Base-by-base conservation (phyloP, 345 rosid genomes). In the Psidium friedrichsthalianum region DNA sequence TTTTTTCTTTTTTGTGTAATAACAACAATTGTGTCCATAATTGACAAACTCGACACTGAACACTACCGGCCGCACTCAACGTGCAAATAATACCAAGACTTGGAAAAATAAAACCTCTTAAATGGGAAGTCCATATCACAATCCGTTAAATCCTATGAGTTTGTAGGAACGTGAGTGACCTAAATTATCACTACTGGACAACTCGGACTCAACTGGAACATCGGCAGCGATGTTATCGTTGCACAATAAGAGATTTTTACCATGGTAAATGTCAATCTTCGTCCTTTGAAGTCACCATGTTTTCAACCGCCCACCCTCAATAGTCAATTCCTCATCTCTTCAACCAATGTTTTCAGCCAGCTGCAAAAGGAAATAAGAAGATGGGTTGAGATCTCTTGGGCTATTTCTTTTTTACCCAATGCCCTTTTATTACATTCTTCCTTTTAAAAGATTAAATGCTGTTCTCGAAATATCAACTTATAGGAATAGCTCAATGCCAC, bases 61-160 rank as follows among this genome's bases (percentile, higher is more conserved):
- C 9, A 12, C 5, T 59, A 0, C 2, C 1, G 56, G 56, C 56
- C 22, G 3, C 24, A 2, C 8, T 29, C 74, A 16, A 1, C 6
- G 0, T 29, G 14, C 32, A 15, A 4, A 9, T 27, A 61, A 14
- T 59, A 59, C 21, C 74, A 27, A 59, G 21, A 27, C n/a, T n/a
- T n/a, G n/a, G n/a, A n/a, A n/a, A n/a, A n/a, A n/a, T n/a, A n/a
- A n/a, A n/a, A n/a, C n/a, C n/a, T n/a, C n/a, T n/a, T n/a, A n/a
- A n/a, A n/a, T n/a, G n/a, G n/a, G n/a, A n/a, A n/a, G n/a, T n/a
- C n/a, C n/a, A n/a, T n/a, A n/a, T n/a, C n/a, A n/a, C n/a, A n/a
- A n/a, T n/a, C n/a, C n/a, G n/a, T n/a, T n/a, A n/a, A n/a, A n/a
- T n/a, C n/a, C n/a, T n/a, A n/a, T n/a, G n/a, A n/a, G n/a, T n/a